Evolutionary conservation across 176 grass and related monocot species (phyloP), one percentile per base, ranked within the genome.

Genomic region (Triticum aestivum): DNA sequence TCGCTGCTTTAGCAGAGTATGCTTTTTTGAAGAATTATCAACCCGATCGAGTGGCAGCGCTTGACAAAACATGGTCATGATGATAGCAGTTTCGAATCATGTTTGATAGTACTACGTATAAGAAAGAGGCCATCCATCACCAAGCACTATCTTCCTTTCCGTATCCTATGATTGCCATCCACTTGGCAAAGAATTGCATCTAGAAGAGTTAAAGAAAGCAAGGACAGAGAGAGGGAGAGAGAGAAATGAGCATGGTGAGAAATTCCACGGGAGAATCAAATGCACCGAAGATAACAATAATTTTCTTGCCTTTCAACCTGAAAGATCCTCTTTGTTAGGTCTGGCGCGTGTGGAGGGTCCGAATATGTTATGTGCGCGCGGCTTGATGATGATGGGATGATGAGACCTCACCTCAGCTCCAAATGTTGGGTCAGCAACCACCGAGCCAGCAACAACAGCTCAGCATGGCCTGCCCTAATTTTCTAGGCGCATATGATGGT

Each of bases 271-370:
- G 17, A 41, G 64, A 82, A 90, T 86, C 52, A 76, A 52, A 77
- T 51, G 27, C 58, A 73, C 67, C 21, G 42, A 66, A 23, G 42
- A 80, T 84, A 80, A 18, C 32, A 84, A 56, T 85, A 3, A 0
- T 26, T 80, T 66, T 73, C 34, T 39, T 8, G 20, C 32, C 83
- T 41, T 86, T 90, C 73, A 84, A 87, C 81, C 75, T 69, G 89
- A 91, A 90, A 91, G 85, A 83, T 84, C 58, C 81, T 52, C 45
- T 75, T 80, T 87, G 85, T 87, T 90, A 84, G 75, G 75, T 75
- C 45, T 75, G 12, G 73, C 29, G 5, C 69, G 77, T 32, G 74
- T 14, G 76, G 12, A 8, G 13, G 17, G 69, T 45, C 78, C 78
- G 47, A 15, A 51, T 51, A 51, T 15, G 49, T 15, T 73, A 83